Conservation (phyloP, 805 yeast genomes). For the Torulaspora delbrueckii region DNA sequence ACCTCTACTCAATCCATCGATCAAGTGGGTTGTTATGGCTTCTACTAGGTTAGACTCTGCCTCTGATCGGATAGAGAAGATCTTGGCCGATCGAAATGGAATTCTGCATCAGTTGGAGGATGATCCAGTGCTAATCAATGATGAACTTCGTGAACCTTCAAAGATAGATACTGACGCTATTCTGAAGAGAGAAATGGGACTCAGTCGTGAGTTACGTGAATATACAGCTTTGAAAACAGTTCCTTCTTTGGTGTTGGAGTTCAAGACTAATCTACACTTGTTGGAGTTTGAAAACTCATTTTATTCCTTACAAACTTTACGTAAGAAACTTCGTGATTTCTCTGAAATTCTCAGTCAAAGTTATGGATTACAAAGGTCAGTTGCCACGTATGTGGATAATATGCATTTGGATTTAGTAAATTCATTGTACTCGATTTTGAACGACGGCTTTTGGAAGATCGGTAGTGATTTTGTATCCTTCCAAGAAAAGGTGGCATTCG, state of each 20-base stretch:
- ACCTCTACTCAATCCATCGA: too few species aligned
- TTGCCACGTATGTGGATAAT: constrained; percentile 24
- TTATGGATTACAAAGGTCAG: constrained; percentile 28
- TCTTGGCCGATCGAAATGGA: constrained; percentile 2
- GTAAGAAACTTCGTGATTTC: constrained; percentile 22
- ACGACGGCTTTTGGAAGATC: constrained; percentile 26
- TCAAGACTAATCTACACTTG: constrained; percentile 27
- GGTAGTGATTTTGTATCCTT: constrained; percentile 14
- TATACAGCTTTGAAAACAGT: constrained; percentile 19
- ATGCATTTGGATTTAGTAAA: constrained; percentile 25
- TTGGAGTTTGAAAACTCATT: constrained; percentile 34
- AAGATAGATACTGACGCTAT: constrained; percentile 7
- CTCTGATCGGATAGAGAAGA: neutral
- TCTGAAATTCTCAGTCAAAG: constrained; percentile 19
- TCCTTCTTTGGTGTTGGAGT: constrained; percentile 25
- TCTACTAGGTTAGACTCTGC: neutral
- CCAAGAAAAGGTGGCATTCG: constrained; percentile 6
- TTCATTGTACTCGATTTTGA: constrained; percentile 16
- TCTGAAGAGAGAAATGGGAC: constrained; percentile 16
- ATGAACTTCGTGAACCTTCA: neutral
- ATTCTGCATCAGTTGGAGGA: constrained; percentile 2
- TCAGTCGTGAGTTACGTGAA: constrained; percentile 22
- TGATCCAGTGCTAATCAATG: constrained; percentile 6
- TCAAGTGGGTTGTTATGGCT: neutral
- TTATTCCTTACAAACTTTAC: constrained; percentile 27